Evolutionary conservation across 73 alveolate species (phyloP).

Genomic region (Stentor coeruleus): DNA sequence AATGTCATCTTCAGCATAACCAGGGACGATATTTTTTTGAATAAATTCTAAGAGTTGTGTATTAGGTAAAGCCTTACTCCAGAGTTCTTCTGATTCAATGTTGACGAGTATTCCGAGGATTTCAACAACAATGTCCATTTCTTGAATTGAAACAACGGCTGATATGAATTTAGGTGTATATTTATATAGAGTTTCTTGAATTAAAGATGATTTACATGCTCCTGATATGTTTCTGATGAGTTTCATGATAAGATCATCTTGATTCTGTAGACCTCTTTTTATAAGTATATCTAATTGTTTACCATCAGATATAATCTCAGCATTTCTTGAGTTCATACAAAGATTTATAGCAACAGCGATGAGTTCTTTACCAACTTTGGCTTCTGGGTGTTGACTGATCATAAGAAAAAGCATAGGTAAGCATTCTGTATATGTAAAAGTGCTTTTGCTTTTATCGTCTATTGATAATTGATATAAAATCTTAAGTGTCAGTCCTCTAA

Average conservation of each 20-base stretch:
- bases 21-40: slow-evolving; percentile 58
- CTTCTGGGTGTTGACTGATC: slow-evolving; percentile 95
- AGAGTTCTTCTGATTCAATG: slow-evolving; percentile 55
- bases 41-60: slow-evolving; percentile 68
- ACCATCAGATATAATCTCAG: slow-evolving; percentile 88
- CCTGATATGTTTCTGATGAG: slow-evolving; percentile 80
- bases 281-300: slow-evolving; percentile 83
- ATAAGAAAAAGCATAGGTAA: slow-evolving; percentile 80
- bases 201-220: slow-evolving; percentile 55
- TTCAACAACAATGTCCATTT: slow-evolving; percentile 72
- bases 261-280: slow-evolving; percentile 86
- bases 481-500: slow-evolving; percentile 81
- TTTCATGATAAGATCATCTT: slow-evolving; percentile 86
- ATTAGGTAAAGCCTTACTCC: slow-evolving; percentile 57
- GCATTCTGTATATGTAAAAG: slow-evolving; percentile 95
- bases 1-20: slow-evolving; percentile 83
- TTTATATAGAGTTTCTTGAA: slow-evolving; percentile 43
- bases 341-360: slow-evolving; percentile 93
- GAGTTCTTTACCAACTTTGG: slow-evolving; percentile 90
- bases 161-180: slow-evolving; percentile 42
- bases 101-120: slow-evolving; percentile 70
- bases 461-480: slow-evolving; percentile 82
- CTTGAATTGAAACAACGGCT: slow-evolving; percentile 38
- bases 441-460: slow-evolving; percentile 90
- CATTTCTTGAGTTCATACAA: slow-evolving; percentile 86